phyloP scores from a whole-genome alignment of 2,329 filamentous ascomycete genomes.

The Metarhizium robertsii region DNA sequence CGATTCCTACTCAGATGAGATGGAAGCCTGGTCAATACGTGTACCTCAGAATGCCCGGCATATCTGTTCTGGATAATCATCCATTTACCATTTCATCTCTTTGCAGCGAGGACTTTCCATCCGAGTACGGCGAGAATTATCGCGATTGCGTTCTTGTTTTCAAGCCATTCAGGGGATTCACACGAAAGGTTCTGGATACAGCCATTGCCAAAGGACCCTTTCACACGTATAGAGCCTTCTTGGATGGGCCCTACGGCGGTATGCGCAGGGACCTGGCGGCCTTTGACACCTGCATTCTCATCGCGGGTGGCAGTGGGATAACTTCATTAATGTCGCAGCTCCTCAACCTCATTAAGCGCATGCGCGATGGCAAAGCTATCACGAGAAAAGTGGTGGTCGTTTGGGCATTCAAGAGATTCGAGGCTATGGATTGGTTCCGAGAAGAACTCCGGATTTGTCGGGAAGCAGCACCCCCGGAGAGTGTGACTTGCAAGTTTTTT shows the following conservation, averaged over 20 bases:
- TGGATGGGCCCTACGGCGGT: slow-evolving; percentile 91
- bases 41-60: slow-evolving; percentile 87
- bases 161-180: slow-evolving; percentile 85
- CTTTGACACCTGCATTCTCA: slow-evolving; percentile 87
- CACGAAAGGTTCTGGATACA: slow-evolving; percentile 71
- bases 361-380: slow-evolving; percentile 89
- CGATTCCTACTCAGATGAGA: slow-evolving; percentile 82
- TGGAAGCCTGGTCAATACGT: slow-evolving; percentile 95
- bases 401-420: slow-evolving; percentile 86
- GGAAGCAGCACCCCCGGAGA: slow-evolving; percentile 78
- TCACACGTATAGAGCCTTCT: slow-evolving; percentile 83
- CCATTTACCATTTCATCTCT: slow-evolving; percentile 92
- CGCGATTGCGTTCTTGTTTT: slow-evolving; percentile 87
- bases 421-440: slow-evolving; percentile 96
- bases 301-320: slow-evolving; percentile 90
- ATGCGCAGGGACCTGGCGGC: slow-evolving; percentile 85
- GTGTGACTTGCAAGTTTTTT: slow-evolving; percentile 89
- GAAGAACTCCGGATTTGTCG: slow-evolving; percentile 89
- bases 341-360: slow-evolving; percentile 88
- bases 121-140: slow-evolving; percentile 79
- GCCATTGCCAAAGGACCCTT: slow-evolving; percentile 80
- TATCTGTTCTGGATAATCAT: slow-evolving; percentile 85
- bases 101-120: slow-evolving; percentile 88
- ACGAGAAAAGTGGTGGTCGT: slow-evolving; percentile 84
- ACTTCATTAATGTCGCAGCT: slow-evolving; percentile 89